Conservation (phyloP, 176 grass and related monocot species). For the Cocos nucifera region DNA sequence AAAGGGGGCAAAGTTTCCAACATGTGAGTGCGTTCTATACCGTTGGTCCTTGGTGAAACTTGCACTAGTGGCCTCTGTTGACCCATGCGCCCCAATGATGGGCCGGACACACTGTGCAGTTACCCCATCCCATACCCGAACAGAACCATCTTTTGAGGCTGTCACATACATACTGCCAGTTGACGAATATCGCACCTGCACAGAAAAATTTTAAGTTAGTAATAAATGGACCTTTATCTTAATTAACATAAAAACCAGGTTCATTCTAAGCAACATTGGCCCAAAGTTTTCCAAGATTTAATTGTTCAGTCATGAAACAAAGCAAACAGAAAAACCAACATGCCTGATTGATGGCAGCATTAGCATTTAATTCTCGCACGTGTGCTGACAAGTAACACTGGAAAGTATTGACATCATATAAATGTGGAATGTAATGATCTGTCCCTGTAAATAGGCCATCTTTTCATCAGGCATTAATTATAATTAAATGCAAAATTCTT, state of each 20-base stretch:
- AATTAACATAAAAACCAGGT: background rate
- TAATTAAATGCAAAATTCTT: background rate
- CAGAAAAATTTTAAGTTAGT: background rate
- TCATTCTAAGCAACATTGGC: too few species aligned
- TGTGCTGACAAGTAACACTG: constrained; percentile 81
- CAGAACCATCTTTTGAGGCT: constrained; percentile 89
- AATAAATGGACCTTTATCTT: background rate
- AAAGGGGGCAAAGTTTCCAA: background rate
- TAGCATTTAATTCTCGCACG: constrained; percentile 38
- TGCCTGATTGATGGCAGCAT: constrained; percentile 88
- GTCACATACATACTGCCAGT: constrained; percentile 78
- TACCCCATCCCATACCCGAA: constrained; percentile 75
- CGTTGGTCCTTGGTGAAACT: constrained; percentile 87
- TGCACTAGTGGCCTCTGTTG: constrained; percentile 73
- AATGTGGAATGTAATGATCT: constrained; percentile 85
- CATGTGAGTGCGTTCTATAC: constrained; percentile 22
- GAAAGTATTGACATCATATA: constrained; percentile 97
- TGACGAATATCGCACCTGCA: constrained; percentile 71
- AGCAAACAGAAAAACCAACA: background rate
- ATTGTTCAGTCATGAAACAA: too few species aligned
- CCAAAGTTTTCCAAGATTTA: too few species aligned
- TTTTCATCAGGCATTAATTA: background rate
- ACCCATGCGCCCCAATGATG: constrained; percentile 73
- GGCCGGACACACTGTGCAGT: constrained; percentile 78
- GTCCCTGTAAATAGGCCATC: constrained; percentile 48